Evolutionary conservation across 257 asterid genomes (phyloP), one percentile per base, ranked within the genome.

Genomic region (Marsdenia floribunda): DNA sequence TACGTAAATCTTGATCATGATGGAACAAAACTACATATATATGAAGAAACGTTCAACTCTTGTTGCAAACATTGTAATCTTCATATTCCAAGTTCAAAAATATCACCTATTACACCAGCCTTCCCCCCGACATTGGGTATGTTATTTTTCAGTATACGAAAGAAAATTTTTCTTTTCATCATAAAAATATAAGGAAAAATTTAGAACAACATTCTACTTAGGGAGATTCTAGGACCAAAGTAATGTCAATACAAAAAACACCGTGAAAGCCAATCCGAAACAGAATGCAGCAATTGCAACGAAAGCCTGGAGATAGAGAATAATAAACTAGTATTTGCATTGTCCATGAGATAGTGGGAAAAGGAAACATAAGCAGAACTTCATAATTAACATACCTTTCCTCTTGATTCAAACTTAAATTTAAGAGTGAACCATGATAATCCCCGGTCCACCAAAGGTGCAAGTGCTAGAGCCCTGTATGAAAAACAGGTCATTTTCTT

Each of bases 381-480:
- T 38, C 75, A 24, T 13, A 68, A 68, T 72, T 81, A 58, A 55
- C 82, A 50, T 79, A 93, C 97, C 93, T 89, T 90, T 71, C 90
- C 91, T 79, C 86, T 90, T 58, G 98, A 87, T 80, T 84, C 73
- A 75, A 93, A 89, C 79, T 89, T 88, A 46, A 86, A 86, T 86
- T 85, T 91, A 63, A 67, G 73, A 37, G 96, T 88, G 85, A 93
- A 88, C 97, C 97, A 93, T 44, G 98, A 86, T 63, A 93, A 82
- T 47, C 92, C 97, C 82, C 83, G 80, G 73, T 87, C 96, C 29
- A 91, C 96, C 54, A 87, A 77, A 7, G 98, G 98, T 55, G 98
- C 97, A 65, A 93, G 96, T 75, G 97, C 98, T 73, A 93, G 80
- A 64, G 97, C 97, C 88, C 98, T 93, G 86, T 75, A 75, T 59